Conservation (phyloP, 2,329 filamentous ascomycete species). For the Venturia effusa region DNA sequence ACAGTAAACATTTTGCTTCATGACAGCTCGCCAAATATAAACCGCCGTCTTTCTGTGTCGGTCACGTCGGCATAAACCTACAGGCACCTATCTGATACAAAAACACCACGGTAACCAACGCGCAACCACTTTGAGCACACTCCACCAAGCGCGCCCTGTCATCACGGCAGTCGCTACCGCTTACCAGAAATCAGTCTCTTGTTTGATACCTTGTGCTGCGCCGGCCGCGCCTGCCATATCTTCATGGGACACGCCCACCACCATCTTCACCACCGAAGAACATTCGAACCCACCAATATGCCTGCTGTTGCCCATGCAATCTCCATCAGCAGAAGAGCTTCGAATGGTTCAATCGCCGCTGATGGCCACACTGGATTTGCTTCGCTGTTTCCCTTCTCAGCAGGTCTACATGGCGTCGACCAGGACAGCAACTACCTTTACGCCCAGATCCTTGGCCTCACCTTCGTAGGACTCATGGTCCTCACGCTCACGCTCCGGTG, state of each 20-base stretch:
- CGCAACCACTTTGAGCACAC: not conserved
- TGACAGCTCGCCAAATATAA: not conserved
- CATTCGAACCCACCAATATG: not conserved
- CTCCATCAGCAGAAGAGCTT: not conserved
- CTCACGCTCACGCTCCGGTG: slow-evolving; percentile 31
- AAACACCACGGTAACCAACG: not conserved
- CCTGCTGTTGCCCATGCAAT: not conserved
- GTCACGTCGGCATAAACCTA: not conserved
- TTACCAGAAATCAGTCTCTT: not conserved
- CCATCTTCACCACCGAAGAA: not conserved
- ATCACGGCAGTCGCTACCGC: not conserved
- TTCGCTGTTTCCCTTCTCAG: slow-evolving; percentile 9
- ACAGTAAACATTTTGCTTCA: not conserved
- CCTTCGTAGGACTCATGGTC: slow-evolving; percentile 21
- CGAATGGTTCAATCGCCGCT: not conserved
- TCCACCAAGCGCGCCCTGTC: not conserved
- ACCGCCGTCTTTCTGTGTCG: not conserved
- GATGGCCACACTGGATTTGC: slow-evolving; percentile 9
- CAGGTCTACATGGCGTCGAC: slow-evolving; percentile 36
- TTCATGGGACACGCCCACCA: slow-evolving; percentile 5
- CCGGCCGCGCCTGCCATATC: not conserved
- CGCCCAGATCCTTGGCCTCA: slow-evolving; percentile 30
- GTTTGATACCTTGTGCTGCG: slow-evolving; percentile 1
- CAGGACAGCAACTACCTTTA: slow-evolving; percentile 37
- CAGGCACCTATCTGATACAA: not conserved